phyloP scores from a whole-genome alignment of 2,329 filamentous ascomycete genomes.

The Lithohypha guttulata region DNA sequence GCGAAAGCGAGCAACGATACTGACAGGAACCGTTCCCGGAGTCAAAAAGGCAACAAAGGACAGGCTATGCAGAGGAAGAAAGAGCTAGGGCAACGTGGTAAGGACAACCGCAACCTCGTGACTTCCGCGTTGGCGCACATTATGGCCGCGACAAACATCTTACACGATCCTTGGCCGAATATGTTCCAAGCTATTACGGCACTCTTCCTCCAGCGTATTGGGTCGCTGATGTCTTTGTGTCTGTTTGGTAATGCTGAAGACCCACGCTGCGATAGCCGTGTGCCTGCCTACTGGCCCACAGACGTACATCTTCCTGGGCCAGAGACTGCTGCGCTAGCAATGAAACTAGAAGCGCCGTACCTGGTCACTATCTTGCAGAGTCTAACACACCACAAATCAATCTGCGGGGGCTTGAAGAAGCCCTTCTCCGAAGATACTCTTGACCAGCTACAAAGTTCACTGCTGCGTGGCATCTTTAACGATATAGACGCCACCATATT shows the following conservation, averaged over 20 bases:
- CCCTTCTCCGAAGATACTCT: too few relatives aligned
- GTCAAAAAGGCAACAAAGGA: too few relatives aligned
- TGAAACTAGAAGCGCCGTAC: conserved; percentile 27
- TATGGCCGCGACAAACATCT: conserved; percentile 12
- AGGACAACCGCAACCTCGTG: background rate
- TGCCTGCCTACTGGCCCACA: conserved; percentile 24
- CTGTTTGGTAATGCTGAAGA: conserved; percentile 12
- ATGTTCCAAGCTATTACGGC: conserved; percentile 17
- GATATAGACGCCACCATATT: conserved; percentile 25
- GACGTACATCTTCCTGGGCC: conserved; percentile 14
- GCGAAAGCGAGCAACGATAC: conserved; percentile 8
- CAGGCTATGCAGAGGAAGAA: too few relatives aligned
- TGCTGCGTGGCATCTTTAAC: conserved; percentile 34
- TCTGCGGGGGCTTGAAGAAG: too few relatives aligned
- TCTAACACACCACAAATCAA: too few relatives aligned
- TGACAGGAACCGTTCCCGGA: too few relatives aligned
- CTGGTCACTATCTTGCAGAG: conserved; percentile 25
- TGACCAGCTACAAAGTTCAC: conserved; percentile 29
- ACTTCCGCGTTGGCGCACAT: conserved; percentile 8
- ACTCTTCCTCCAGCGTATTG: conserved; percentile 18
- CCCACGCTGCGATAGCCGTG: too few relatives aligned
- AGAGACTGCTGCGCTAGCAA: conserved; percentile 21
- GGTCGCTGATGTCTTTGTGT: conserved; percentile 16
- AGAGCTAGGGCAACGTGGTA: background rate
- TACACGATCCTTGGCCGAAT: conserved; percentile 9